These are phyloP conservation scores for Hymenotorrendiella dingleyae DNA, from an alignment of 2,329 filamentous ascomycete species.

Conservation along the genomic window DNA sequence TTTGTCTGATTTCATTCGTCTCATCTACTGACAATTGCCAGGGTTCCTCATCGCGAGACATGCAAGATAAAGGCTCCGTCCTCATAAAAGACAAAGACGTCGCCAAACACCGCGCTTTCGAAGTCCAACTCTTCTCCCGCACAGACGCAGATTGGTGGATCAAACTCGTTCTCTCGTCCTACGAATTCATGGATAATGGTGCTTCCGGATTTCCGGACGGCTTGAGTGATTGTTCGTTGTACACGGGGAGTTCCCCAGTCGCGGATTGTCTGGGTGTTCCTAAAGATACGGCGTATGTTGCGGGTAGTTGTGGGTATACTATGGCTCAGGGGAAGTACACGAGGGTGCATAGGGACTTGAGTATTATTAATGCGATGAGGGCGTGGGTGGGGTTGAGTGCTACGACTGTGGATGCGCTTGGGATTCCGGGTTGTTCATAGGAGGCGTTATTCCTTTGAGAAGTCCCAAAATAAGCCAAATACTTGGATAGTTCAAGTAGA, in stretches of 20 bases:
- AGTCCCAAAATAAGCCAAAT: too few relatives aligned
- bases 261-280: conserved; percentile 23
- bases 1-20: not conserved
- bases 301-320: conserved; percentile 23
- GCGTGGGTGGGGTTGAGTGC: conserved; percentile 24
- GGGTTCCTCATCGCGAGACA: conserved; percentile 28
- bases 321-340: conserved; percentile 21
- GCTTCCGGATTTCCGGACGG: conserved; percentile 27
- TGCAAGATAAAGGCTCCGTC: conserved; percentile 26
- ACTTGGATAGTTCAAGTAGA: too few relatives aligned
- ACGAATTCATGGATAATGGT: conserved; percentile 24
- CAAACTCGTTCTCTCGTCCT: conserved; percentile 26
- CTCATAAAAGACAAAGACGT: conserved; percentile 28
- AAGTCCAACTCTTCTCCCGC: conserved; percentile 27
- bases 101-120: conserved; percentile 25
- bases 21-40: conserved; percentile 1
- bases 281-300: conserved; percentile 25
- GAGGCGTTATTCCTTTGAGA: too few relatives aligned
- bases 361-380: conserved; percentile 29
- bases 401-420: conserved; percentile 21
- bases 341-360: conserved; percentile 26
- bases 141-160: conserved; percentile 28
- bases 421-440: conserved; percentile 21
- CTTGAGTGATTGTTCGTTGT: conserved; percentile 24
- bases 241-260: conserved; percentile 20